These are phyloP conservation scores for Rhododendron ferrugineum DNA, from an alignment of 148 eudicot species.

Conservation along the genomic window DNA sequence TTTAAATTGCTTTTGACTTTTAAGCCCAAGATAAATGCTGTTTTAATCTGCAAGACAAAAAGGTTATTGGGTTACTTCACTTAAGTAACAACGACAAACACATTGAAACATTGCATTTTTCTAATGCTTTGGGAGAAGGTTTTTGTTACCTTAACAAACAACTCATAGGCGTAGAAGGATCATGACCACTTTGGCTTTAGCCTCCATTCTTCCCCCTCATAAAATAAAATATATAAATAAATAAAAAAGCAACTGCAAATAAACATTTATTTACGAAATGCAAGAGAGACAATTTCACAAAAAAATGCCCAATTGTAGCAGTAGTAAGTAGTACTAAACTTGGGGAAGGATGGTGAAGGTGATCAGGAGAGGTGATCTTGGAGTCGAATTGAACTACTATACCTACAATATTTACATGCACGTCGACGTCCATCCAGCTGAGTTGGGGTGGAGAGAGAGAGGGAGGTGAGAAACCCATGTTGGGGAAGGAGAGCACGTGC, in stretches of 20 bases:
- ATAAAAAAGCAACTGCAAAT: too few species aligned
- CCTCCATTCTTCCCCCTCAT: neutral
- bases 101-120: neutral
- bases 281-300: neutral
- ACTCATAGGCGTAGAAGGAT: neutral
- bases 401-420: neutral
- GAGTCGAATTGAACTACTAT: neutral
- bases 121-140: neutral
- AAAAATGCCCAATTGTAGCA: neutral
- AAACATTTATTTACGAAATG: neutral
- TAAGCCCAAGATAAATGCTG: neutral
- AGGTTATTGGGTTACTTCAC: neutral
- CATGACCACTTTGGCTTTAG: neutral
- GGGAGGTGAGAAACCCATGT: constrained; percentile 38
- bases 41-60: neutral
- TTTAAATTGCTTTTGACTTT: neutral
- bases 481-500: constrained; percentile 66
- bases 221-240: too few species aligned
- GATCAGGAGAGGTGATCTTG: neutral
- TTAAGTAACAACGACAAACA: neutral
- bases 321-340: neutral
- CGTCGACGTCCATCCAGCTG: neutral
- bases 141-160: neutral
- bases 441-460: neutral
- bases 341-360: neutral